Conservation (phyloP, 78 protist species). For the Dictyostelium capitatum region DNA sequence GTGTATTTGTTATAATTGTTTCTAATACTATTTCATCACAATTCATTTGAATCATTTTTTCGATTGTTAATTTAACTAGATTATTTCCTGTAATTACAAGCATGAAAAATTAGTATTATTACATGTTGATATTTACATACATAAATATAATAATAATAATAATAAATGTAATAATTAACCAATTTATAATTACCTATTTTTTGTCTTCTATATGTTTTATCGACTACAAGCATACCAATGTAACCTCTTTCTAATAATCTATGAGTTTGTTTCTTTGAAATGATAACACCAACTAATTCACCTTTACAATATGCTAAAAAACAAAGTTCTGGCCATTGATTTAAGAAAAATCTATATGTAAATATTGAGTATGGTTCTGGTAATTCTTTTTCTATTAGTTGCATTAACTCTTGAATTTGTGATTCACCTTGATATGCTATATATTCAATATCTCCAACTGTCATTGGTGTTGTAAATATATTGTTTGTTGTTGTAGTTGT, state of each 20-base stretch:
- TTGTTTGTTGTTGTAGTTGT: neutral
- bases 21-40: conserved; percentile 92
- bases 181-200: conserved; percentile 69
- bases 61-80: conserved; percentile 49
- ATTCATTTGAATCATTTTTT: conserved; percentile 63
- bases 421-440: conserved; percentile 72
- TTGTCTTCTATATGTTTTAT: conserved; percentile 75
- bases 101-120: no score
- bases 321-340: conserved; percentile 92
- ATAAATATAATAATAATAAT: no score
- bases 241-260: conserved; percentile 86
- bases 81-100: conserved; percentile 29
- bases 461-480: conserved; percentile 2
- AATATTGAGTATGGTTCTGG: conserved; percentile 97
- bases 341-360: conserved; percentile 96
- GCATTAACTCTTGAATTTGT: conserved; percentile 74
- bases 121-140: conserved; percentile 1
- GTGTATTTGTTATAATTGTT: conserved; percentile 87
- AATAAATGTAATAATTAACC: no score
- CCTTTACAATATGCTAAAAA: conserved; percentile 68
- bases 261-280: conserved; percentile 72
- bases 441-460: conserved; percentile 33
- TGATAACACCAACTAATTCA: conserved; percentile 70
- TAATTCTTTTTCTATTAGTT: conserved; percentile 87
- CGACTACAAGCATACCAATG: conserved; percentile 94